phyloP scores from a whole-genome alignment of 768 basidiomycete genomes.

The Podaxis sp. region DNA sequence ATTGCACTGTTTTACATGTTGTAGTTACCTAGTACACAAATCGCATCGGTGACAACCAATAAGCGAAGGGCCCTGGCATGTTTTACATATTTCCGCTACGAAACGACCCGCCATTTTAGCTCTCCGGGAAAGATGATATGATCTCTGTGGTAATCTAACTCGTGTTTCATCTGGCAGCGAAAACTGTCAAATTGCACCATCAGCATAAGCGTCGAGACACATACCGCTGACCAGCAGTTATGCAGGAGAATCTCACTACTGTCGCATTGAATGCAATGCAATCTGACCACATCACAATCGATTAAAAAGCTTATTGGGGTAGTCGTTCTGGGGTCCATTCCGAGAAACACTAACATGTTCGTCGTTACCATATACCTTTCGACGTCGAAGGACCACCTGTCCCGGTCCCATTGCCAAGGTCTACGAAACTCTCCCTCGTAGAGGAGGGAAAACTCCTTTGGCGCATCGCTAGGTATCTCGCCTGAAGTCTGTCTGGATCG shows the following conservation, averaged over 20 bases:
- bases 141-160: background rate
- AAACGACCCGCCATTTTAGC: background rate
- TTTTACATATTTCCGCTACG: background rate
- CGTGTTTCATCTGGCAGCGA: background rate
- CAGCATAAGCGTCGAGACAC: background rate
- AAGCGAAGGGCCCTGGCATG: too few species aligned
- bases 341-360: background rate
- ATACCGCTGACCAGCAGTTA: constrained; percentile 3
- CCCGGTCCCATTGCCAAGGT: background rate
- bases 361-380: background rate
- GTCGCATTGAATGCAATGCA: background rate
- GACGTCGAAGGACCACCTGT: background rate
- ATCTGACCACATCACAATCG: background rate
- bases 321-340: background rate
- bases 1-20: too few species aligned
- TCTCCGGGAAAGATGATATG: background rate
- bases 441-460: background rate
- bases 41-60: too few species aligned
- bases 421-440: background rate
- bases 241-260: background rate
- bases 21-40: too few species aligned
- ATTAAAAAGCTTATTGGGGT: background rate
- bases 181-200: background rate
- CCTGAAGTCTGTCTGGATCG: background rate
- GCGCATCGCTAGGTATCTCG: background rate